Conservation (phyloP, 805 yeast genomes). For the Myxozyma neotropica region DNA sequence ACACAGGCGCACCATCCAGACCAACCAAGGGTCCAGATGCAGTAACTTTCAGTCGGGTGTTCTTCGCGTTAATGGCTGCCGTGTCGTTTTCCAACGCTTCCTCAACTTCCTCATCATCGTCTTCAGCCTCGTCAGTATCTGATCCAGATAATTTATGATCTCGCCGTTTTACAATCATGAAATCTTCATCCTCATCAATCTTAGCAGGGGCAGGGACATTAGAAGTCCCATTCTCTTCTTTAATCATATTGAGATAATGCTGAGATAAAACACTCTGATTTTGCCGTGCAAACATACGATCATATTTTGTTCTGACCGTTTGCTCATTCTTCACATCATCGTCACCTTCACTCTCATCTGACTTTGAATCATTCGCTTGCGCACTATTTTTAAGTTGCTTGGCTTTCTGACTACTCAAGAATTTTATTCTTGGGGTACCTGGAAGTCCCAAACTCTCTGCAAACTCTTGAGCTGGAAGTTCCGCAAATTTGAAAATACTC, state of each 20-base stretch:
- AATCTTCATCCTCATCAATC: slow-evolving; percentile 63
- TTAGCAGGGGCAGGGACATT: background rate
- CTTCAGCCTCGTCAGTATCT: slow-evolving; percentile 7
- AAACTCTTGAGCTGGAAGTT: slow-evolving; percentile 76
- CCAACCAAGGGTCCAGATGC: slow-evolving; percentile 37
- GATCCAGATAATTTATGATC: slow-evolving; percentile 59
- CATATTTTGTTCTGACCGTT: slow-evolving; percentile 81
- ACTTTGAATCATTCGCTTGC: slow-evolving; percentile 58
- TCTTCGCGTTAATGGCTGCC: background rate
- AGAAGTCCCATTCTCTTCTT: slow-evolving; percentile 40
- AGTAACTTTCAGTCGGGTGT: background rate
- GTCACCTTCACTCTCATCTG: slow-evolving; percentile 61
- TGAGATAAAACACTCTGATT: slow-evolving; percentile 91
- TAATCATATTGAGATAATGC: slow-evolving; percentile 75
- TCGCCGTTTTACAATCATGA: slow-evolving; percentile 74
- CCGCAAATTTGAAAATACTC: slow-evolving; percentile 75
- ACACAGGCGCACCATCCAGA: slow-evolving; percentile 60
- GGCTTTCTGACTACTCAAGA: slow-evolving; percentile 54
- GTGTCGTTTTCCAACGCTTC: background rate
- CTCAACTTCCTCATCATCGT: slow-evolving; percentile 49
- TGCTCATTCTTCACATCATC: slow-evolving; percentile 47
- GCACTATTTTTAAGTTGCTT: slow-evolving; percentile 82
- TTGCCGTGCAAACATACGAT: slow-evolving; percentile 91
- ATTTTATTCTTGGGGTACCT: slow-evolving; percentile 91
- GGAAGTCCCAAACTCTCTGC: slow-evolving; percentile 92